phyloP scores from a whole-genome alignment of 2,329 filamentous ascomycete genomes.

The Aspergillus eucalypticola region DNA sequence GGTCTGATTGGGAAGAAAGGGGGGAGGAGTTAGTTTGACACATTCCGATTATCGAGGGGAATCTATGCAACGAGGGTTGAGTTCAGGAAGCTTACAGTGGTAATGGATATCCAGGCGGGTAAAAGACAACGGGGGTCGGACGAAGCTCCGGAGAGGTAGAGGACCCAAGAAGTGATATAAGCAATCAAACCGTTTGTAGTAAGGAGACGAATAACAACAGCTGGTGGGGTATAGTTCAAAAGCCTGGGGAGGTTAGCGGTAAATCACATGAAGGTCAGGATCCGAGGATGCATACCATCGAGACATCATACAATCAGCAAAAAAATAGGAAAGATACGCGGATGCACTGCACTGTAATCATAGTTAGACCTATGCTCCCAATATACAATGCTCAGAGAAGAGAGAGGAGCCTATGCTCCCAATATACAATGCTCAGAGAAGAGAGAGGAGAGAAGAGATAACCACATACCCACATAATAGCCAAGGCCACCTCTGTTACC shows the following conservation, averaged over 20 bases:
- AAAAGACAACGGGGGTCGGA: constrained; percentile 70
- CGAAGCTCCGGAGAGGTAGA: constrained; percentile 69
- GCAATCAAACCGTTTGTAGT: constrained; percentile 73
- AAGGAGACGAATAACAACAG: constrained; percentile 75
- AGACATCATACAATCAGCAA: constrained; percentile 82
- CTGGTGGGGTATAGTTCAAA: constrained; percentile 75
- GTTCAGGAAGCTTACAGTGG: constrained; percentile 56
- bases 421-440: constrained; percentile 11
- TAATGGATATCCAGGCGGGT: constrained; percentile 76
- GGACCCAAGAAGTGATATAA: constrained; percentile 71
- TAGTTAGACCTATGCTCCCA: neutral
- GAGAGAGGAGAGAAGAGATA: constrained; percentile 26
- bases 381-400: constrained; percentile 14
- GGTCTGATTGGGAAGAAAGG: constrained; percentile 50
- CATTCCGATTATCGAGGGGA: too few species aligned
- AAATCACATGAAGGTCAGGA: neutral
- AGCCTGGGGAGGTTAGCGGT: constrained; percentile 57
- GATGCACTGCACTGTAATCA: constrained; percentile 68
- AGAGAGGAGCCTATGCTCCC: too few species aligned
- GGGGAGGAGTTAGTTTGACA: neutral
- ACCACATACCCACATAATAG: constrained; percentile 69
- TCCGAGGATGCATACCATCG: constrained; percentile 60
- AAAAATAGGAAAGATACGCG: constrained; percentile 78
- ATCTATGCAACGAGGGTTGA: neutral
- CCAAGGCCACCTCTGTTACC: constrained; percentile 69